Evolutionary conservation across 306 rosid genomes (phyloP), one percentile per base, ranked within the genome.

Genomic region (Rosa multiflora): DNA sequence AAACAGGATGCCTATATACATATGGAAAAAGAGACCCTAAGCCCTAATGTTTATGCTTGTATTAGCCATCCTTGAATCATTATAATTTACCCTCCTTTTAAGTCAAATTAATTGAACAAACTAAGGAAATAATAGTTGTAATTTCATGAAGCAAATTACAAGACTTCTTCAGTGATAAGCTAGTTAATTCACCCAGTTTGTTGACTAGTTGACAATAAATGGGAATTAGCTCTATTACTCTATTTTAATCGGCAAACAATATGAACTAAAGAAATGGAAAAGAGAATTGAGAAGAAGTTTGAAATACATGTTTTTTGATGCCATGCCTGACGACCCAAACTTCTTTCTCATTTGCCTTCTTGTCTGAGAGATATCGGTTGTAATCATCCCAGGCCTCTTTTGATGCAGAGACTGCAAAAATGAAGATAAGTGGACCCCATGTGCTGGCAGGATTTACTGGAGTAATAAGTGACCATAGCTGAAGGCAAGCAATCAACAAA

Each of bases 301-400:
- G 37, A 76, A 84, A 10, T 93, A 95, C 99, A 79, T 74, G 94
- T 81, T 91, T 91, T 82, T 91, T 95, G 78, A 86, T 77, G 85
- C 98, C 93, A 70, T 95, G 86, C 86, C 64, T 85, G 72, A 95
- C 94, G 77, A 93, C 91, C 99, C 99, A 95, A 76, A 95, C 96
- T 89, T 89, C 92, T 91, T 95, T 93, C 87, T 88, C 91, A 82
- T 95, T 95, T 59, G 98, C 99, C 87, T 95, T 95, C 86, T 87
- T 95, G 87, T 95, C 99, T 75, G 98, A 93, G 63, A 93, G 94
- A 87, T 91, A 90, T 87, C 99, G 84, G 75, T 92, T 88, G 86
- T 95, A 95, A 84, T 95, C 99, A 87, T 95, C 99, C 99, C 99
- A 95, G 0, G 93, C 98, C 96, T 95, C 99, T 89, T 95, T 95